Base-by-base conservation (phyloP, 768 basidiomycete species). In the Dioszegia crocea region DNA sequence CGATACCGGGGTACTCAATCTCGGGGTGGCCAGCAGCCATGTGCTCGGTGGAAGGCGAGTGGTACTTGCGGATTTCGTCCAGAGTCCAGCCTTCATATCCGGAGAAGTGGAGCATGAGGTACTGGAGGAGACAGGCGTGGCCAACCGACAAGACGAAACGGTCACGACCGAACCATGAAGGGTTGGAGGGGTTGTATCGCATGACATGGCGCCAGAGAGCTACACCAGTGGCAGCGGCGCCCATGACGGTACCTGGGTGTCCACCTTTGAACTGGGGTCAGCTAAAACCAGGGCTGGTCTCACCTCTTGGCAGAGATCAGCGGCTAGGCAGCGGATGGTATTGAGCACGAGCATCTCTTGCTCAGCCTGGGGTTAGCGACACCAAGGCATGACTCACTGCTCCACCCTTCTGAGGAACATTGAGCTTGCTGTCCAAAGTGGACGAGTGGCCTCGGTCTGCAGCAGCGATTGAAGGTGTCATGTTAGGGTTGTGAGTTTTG, bases 181-280 rank as follows among this genome's bases (percentile, higher is more conserved):
- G 68, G 57, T 78, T 76, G 51, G 62, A 55, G 8, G 76, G 76
- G 59, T 78, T 78, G 72, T 64, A 76, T 16, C 59, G 46, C 73
- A 77, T 73, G 8, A 61, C 45, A 44, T 77, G 70, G 30, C 67
- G 48, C 73, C 73, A 77, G 12, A 77, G 65, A 2, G 75, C 73
- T 23, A 75, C 63, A 38, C 72, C 76, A 52, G 74, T 75, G 3
- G 73, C 70, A 1, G 76, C 75, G 3, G 73, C 76, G n/a, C 76
- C 76, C 76, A 77, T 77, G 56, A 74, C 73, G 2, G 76, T 77
- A 17, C 76, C 76, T 8, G 74, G 73, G 43, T 77, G 76, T 9
- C 76, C 76, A 19, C 76, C 76, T 55, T 73, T 72, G 68, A 66
- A 77, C 60, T 63, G 43, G 6, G 5, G 17, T 57, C 54, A 51